Base-by-base conservation (phyloP, 257 asterid species). In the Galeopsis tetrahit region DNA sequence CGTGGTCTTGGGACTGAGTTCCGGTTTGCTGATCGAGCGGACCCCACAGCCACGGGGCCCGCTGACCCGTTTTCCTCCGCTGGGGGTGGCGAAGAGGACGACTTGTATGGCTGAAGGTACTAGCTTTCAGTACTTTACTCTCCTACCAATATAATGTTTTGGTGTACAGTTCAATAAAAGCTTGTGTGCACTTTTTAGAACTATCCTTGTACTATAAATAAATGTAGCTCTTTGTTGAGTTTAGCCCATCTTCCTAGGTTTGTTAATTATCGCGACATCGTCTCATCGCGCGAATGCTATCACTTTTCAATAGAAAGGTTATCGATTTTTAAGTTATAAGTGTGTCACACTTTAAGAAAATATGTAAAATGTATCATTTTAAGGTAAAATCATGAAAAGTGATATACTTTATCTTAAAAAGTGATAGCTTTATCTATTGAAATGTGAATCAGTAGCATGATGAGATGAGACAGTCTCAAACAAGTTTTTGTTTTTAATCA, bases 1-100 rank as follows among this genome's bases (percentile, higher is more conserved):
- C 78, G 82, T 31, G 88, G 83, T 4, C 32, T 81, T 1, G 84
- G 88, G 14, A n/a, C 82, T 7, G 84, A 84, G 44, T 78, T 81
- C 21, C 77, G 80, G 39, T 84, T 81, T 48, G 49, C 83, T 0
- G 83, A 77, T 40, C 76, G 75, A 2, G 38, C 77, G 1, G 82
- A 76, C 4, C 34, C 79, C 10, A 39, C 79, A 44, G 65, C 76
- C 40, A 70, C 72, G 8, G 82, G 77, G 17, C 71, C 73, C 48
- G 13, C 65, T 0, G 85, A 73, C 77, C 85, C 78, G 7, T 77
- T 81, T 52, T 59, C 82, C 0, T 73, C 85, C 2, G 74, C 36
- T 1, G 76, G 63, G 21, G 80, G 70, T 6, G 78, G 69, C 5
- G 77, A 75, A 3, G 83, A 82, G 4, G 85, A 82, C 36, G 85